Evolutionary conservation across 2,329 filamentous ascomycete species (phyloP).

Genomic region (Aureobasidium sp.): DNA sequence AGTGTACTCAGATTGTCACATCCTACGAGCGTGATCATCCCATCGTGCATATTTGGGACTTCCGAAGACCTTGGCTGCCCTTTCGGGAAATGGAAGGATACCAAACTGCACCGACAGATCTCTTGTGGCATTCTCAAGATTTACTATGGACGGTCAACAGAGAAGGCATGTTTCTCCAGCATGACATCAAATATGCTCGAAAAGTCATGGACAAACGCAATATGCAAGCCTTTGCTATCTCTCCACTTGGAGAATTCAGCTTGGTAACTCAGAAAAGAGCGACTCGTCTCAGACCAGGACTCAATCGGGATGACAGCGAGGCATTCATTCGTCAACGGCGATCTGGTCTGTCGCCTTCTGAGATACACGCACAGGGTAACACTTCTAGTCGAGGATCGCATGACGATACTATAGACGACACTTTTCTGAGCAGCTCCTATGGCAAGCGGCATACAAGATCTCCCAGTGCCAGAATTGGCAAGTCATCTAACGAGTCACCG

Average conservation of each 20-base stretch:
- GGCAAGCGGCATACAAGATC: slow-evolving; percentile 31
- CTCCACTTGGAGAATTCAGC: slow-evolving; percentile 48
- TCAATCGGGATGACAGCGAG: slow-evolving; percentile 7
- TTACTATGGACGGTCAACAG: slow-evolving; percentile 56
- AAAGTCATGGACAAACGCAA: slow-evolving; percentile 51
- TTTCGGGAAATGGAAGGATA: slow-evolving; percentile 53
- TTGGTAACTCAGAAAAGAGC: slow-evolving; percentile 46
- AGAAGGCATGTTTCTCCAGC: slow-evolving; percentile 54
- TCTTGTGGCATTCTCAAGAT: slow-evolving; percentile 57
- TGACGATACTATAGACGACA: slow-evolving; percentile 51
- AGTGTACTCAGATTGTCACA: slow-evolving; percentile 54
- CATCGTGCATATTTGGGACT: slow-evolving; percentile 56
- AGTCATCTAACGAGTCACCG: slow-evolving; percentile 46
- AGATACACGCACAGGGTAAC: not conserved
- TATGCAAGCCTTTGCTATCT: slow-evolving; percentile 49
- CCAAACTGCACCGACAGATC: slow-evolving; percentile 46
- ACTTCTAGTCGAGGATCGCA: slow-evolving; percentile 28
- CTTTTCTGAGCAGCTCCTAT: slow-evolving; percentile 38
- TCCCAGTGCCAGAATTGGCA: slow-evolving; percentile 39
- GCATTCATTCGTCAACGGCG: slow-evolving; percentile 5
- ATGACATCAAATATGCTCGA: slow-evolving; percentile 51
- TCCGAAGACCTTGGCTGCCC: slow-evolving; percentile 51
- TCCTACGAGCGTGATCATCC: slow-evolving; percentile 55
- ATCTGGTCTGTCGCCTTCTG: not conserved
- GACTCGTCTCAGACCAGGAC: not conserved